Evolutionary conservation across 441 rosid genomes (phyloP).

Genomic region (Daphne laureola): DNA sequence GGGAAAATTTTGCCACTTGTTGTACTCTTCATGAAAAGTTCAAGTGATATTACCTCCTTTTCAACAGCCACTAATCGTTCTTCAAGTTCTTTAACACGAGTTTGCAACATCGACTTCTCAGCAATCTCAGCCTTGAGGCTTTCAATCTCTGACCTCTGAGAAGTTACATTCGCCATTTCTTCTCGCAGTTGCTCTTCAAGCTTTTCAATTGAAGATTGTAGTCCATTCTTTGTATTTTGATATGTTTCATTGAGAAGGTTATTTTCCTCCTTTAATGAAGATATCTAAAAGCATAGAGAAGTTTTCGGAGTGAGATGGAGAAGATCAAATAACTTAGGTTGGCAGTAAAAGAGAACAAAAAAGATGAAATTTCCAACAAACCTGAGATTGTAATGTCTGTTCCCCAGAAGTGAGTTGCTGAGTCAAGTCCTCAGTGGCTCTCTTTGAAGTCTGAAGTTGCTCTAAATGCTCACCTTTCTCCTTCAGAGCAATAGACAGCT

Average conservation of each 20-base stretch:
- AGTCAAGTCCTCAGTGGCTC: constrained; percentile 49
- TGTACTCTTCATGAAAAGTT: not conserved
- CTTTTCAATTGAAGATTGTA: constrained; percentile 47
- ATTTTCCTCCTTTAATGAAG: constrained; percentile 69
- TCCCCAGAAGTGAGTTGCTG: constrained; percentile 61
- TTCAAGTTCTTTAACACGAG: constrained; percentile 55
- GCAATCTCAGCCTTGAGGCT: constrained; percentile 40
- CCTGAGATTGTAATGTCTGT: constrained; percentile 70
- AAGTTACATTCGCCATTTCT: constrained; percentile 44
- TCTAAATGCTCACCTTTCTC: constrained; percentile 60
- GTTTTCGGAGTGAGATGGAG: constrained; percentile 12
- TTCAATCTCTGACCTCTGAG: constrained; percentile 46
- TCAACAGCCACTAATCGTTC: constrained; percentile 36
- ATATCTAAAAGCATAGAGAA: constrained; percentile 39
- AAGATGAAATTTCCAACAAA: constrained; percentile 20
- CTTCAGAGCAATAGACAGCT: constrained; percentile 33
- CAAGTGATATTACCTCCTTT: constrained; percentile 38
- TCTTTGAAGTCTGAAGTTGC: constrained; percentile 59
- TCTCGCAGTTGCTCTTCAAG: constrained; percentile 56
- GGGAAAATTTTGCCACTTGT: not conserved
- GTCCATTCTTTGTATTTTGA: constrained; percentile 67
- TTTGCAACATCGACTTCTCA: constrained; percentile 50
- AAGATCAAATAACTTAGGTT: constrained; percentile 1
- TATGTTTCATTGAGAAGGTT: constrained; percentile 52
- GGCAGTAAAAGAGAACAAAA: not conserved